phyloP scores from a whole-genome alignment of 192 early-diverging fungal genomes.

The Spinellus fusiger region DNA sequence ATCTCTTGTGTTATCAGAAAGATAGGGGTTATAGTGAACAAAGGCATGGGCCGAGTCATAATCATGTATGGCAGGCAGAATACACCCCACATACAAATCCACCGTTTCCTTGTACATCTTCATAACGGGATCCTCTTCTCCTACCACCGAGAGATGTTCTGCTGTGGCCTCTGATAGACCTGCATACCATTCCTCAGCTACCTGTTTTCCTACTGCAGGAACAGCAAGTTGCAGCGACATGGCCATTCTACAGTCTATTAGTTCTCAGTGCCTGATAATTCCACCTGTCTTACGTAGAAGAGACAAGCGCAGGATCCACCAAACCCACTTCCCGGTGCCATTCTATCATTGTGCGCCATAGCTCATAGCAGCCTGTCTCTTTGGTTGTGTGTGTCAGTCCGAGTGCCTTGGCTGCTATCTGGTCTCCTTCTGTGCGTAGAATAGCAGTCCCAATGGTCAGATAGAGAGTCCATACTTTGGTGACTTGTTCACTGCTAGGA shows the following conservation, averaged over 20 bases:
- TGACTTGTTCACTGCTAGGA: neutral
- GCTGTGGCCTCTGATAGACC: constrained; percentile 16
- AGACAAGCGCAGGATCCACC: constrained; percentile 12
- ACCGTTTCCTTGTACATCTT: constrained; percentile 16
- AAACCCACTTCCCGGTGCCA: neutral
- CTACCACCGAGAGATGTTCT: constrained; percentile 8
- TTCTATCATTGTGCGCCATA: constrained; percentile 6
- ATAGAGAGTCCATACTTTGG: constrained; percentile 20
- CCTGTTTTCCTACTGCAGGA: constrained; percentile 20
- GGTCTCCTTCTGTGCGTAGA: neutral
- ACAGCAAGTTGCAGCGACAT: constrained; percentile 15
- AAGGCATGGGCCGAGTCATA: constrained; percentile 28
- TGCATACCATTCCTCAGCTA: constrained; percentile 30
- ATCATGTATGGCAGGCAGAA: constrained; percentile 17
- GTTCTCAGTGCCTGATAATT: neutral
- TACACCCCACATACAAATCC: constrained; percentile 18
- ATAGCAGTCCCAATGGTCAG: constrained; percentile 5
- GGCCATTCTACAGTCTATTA: constrained; percentile 1
- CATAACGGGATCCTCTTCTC: neutral
- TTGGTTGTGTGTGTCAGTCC: neutral
- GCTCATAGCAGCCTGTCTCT: neutral
- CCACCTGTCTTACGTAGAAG: constrained; percentile 14
- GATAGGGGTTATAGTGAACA: constrained; percentile 28
- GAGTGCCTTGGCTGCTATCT: neutral
- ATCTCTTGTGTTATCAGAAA: constrained; percentile 21